Evolutionary conservation across 148 eudicot genomes (phyloP), one percentile per base, ranked within the genome.

Genomic region (Pharnaceum exiguum): DNA sequence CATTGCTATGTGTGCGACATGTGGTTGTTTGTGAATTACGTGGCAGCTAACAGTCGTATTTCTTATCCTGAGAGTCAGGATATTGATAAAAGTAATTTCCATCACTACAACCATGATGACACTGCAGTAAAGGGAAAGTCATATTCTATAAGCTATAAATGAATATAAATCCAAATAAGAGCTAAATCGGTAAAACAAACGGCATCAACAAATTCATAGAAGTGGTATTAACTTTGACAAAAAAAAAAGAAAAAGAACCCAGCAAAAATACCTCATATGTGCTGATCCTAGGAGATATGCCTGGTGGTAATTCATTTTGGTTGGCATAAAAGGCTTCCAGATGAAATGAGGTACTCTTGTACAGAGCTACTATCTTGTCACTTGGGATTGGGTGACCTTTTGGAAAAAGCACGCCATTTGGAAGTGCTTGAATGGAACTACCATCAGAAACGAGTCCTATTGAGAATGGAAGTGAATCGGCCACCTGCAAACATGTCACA

Each of bases 371-470:
- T 48, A 89, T 52, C 70, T 89, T 94, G 16, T 77, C 63, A 58
- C 96, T 94, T 57, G 96, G 99, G 57, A 94, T 73, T 59, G 84
- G 70, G 75, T 77, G 84, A 29, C 91, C 86, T 75, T 74, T 84
- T 26, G 79, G 84, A 75, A 83, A 89, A 56, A 94, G 59, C 30
- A 66, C 55, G n/a, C 64, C 71, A 62, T 71, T 80, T 15, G 79
- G 63, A 32, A 57, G 66, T 10, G 82, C 68, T 40, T 62, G 46
- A 51, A 78, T 63, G 40, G 82, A 83, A 59, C 76, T 82, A 66
- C 77, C 78, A 65, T 76, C 82, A 25, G 26, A 62, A 62, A 68
- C 54, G 46, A 94, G 59, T 43, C 89, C 91, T 26, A 94, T 70
- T 26, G 87, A 78, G 72, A 85, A 94, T 43, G 99, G 95, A 64